Evolutionary conservation across 1,284 basidiomycete genomes (phyloP).

Genomic region (Cystobasidiaceae sp.): DNA sequence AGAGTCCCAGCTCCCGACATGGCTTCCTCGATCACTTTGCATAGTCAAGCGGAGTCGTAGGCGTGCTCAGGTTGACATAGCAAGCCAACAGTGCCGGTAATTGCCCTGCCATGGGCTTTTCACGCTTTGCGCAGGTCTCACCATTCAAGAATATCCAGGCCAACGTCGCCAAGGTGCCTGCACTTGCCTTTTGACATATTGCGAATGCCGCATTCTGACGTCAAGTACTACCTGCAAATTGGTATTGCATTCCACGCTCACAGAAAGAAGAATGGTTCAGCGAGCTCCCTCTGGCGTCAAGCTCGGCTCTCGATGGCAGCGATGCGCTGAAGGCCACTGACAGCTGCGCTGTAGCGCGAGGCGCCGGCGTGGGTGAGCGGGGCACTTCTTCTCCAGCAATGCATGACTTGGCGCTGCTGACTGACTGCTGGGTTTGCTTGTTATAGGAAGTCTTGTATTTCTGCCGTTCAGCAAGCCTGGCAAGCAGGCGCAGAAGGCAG

Average conservation of each 20-base stretch:
- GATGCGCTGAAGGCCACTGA: slow-evolving; percentile 31
- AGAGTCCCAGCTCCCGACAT: too few species aligned
- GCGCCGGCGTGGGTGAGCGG: slow-evolving; percentile 30
- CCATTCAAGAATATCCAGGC: slow-evolving; percentile 40
- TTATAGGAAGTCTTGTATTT: slow-evolving; percentile 40
- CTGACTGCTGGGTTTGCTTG: too few species aligned
- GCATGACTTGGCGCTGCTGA: neutral
- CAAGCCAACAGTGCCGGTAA: too few species aligned
- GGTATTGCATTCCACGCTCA: neutral
- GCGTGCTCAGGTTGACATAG: too few species aligned
- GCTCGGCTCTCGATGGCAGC: slow-evolving; percentile 27
- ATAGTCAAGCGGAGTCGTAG: too few species aligned
- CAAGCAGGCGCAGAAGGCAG: slow-evolving; percentile 36
- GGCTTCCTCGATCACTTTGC: too few species aligned
- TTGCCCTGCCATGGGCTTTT: too few species aligned
- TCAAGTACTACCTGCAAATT: neutral
- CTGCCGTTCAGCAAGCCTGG: slow-evolving; percentile 37
- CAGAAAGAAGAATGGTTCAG: slow-evolving; percentile 39
- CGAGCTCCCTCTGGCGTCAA: slow-evolving; percentile 35
- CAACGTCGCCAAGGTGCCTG: slow-evolving; percentile 35
- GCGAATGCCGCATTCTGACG: neutral
- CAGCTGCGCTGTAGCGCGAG: slow-evolving; percentile 36
- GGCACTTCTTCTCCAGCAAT: neutral
- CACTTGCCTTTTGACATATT: neutral
- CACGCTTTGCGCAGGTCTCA: slow-evolving; percentile 28